These are phyloP conservation scores for Diaporthe citrichinensis DNA, from an alignment of 2,329 filamentous ascomycete species.

Conservation along the genomic window DNA sequence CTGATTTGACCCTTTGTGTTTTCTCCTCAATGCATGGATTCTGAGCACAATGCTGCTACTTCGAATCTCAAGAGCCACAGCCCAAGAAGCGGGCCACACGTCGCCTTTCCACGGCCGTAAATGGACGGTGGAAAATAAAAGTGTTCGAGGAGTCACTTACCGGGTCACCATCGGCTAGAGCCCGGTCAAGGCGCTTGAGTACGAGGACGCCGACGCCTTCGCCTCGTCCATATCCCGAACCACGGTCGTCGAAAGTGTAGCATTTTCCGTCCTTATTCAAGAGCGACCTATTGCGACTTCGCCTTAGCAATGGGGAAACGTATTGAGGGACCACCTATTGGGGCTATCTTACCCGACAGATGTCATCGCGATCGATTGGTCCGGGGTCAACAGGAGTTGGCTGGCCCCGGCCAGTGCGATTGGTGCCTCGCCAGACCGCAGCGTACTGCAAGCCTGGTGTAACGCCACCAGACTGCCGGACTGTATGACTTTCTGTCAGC, in stretches of 20 bases:
- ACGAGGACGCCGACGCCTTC: slow-evolving; percentile 63
- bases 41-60: too few relatives aligned
- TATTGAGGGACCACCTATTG: neutral
- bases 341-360: slow-evolving; percentile 25
- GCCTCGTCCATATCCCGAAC: slow-evolving; percentile 64
- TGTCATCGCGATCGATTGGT: slow-evolving; percentile 43
- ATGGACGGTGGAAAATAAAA: too few relatives aligned
- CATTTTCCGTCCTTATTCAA: slow-evolving; percentile 39
- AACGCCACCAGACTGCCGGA: slow-evolving; percentile 50
- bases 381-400: slow-evolving; percentile 47
- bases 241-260: slow-evolving; percentile 49
- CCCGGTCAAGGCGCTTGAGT: slow-evolving; percentile 61
- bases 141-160: too few relatives aligned
- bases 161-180: slow-evolving; percentile 60
- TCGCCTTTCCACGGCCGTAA: too few relatives aligned
- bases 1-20: too few relatives aligned
- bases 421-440: slow-evolving; percentile 48
- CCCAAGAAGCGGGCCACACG: too few relatives aligned
- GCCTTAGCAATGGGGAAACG: too few relatives aligned
- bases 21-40: too few relatives aligned
- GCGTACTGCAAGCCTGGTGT: slow-evolving; percentile 50
- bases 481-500: neutral
- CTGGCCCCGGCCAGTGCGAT: slow-evolving; percentile 48
- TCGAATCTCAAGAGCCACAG: too few relatives aligned
- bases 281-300: neutral